A percentile compares a stretch with the other conserved stretches of the same genome.
Conservation (phyloP, 257 asterid genomes). For the Nicotiana undulata region DNA sequence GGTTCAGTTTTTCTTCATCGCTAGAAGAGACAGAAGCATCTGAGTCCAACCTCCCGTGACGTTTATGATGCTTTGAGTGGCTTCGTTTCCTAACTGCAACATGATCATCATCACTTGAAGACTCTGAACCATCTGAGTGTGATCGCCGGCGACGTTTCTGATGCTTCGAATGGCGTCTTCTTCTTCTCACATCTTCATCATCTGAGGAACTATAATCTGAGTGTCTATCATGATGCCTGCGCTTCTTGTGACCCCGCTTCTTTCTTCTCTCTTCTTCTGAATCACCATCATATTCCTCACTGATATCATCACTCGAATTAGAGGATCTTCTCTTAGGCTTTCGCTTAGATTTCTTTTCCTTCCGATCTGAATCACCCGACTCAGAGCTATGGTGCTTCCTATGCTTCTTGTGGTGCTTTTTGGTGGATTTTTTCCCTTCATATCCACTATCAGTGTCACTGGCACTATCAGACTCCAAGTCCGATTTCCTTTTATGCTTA, state of each 20-base stretch:
- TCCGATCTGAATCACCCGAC: slow-evolving; percentile 47
- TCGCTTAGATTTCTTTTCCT: slow-evolving; percentile 43
- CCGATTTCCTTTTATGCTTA: slow-evolving; percentile 56
- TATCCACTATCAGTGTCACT: slow-evolving; percentile 33
- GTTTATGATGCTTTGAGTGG: slow-evolving; percentile 34
- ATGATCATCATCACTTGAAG: slow-evolving; percentile 31
- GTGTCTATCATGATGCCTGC: slow-evolving; percentile 21
- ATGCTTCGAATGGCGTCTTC: slow-evolving; percentile 21
- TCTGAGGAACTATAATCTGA: slow-evolving; percentile 38
- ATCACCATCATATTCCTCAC: slow-evolving; percentile 37
- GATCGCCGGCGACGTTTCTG: slow-evolving; percentile 28
- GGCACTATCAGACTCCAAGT: slow-evolving; percentile 39
- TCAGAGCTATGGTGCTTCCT: slow-evolving; percentile 28
- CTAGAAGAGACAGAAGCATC: slow-evolving; percentile 37
- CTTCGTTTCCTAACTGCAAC: slow-evolving; percentile 29
- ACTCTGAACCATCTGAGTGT: slow-evolving; percentile 28
- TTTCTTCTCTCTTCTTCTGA: slow-evolving; percentile 43
- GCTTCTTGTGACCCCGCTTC: slow-evolving; percentile 44
- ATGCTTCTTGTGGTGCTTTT: slow-evolving; percentile 30
- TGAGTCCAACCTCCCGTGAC: slow-evolving; percentile 23
- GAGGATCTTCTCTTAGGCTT: slow-evolving; percentile 49
- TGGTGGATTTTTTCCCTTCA: slow-evolving; percentile 38
- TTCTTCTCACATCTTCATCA: slow-evolving; percentile 25
- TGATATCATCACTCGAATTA: slow-evolving; percentile 35
- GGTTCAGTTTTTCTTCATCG: slow-evolving; percentile 29